Evolutionary conservation across 768 basidiomycete genomes (phyloP).

Genomic region (Tricholoma sp.): DNA sequence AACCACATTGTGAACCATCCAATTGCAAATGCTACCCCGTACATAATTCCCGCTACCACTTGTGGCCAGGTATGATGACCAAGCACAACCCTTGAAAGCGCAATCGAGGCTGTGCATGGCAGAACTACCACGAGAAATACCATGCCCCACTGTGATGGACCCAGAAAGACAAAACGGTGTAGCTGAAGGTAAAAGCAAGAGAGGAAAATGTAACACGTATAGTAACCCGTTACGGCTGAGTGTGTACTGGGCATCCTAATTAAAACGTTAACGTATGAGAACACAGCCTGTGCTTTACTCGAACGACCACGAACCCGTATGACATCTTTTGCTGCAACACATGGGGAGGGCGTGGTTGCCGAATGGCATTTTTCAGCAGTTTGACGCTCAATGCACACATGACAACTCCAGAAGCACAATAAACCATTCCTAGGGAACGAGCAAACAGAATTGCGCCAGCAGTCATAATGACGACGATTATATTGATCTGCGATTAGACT

Average conservation of each 20-base stretch:
- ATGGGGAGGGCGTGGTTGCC: slow-evolving; percentile 57
- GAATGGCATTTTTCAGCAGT: slow-evolving; percentile 51
- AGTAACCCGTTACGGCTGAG: slow-evolving; percentile 63
- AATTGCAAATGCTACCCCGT: slow-evolving; percentile 48
- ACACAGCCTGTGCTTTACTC: background rate
- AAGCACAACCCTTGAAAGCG: slow-evolving; percentile 66
- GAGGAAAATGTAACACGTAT: slow-evolving; percentile 53
- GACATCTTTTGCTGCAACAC: slow-evolving; percentile 42
- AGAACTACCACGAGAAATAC: slow-evolving; percentile 42
- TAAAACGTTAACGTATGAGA: background rate
- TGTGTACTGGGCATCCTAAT: slow-evolving; percentile 82
- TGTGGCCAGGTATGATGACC: slow-evolving; percentile 74
- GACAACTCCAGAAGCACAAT: slow-evolving; percentile 55
- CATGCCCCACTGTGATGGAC: slow-evolving; percentile 29
- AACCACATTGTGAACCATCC: slow-evolving; percentile 59
- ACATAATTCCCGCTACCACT: slow-evolving; percentile 52
- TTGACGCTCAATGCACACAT: slow-evolving; percentile 56
- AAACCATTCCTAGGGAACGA: slow-evolving; percentile 55
- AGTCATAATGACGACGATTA: slow-evolving; percentile 48
- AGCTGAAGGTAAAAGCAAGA: slow-evolving; percentile 54
- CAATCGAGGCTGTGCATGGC: slow-evolving; percentile 51
- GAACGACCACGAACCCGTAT: slow-evolving; percentile 53
- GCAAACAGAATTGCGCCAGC: slow-evolving; percentile 50
- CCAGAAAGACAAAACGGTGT: slow-evolving; percentile 47
- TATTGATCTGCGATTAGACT: slow-evolving; percentile 42